A percentile compares a stretch with the other conserved stretches of the same genome.
These are phyloP conservation scores for Blastobotrys attinorum DNA, from an alignment of 805 yeast species.

Conservation along the genomic window DNA sequence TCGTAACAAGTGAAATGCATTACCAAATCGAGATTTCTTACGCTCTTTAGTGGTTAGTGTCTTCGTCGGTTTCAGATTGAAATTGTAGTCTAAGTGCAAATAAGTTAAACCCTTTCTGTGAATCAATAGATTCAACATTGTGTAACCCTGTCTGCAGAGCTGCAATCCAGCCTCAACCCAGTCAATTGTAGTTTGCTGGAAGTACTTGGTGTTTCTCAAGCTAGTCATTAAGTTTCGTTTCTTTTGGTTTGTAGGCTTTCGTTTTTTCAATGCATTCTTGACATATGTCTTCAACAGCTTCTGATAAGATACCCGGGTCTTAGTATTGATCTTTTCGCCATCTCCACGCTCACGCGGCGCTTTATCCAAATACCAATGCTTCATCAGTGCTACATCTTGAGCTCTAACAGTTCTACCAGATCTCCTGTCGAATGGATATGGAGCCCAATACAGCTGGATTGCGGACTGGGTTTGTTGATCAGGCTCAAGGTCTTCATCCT, in stretches of 20 bases:
- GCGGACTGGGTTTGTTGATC: conserved; percentile 45
- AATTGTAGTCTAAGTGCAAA: conserved; percentile 89
- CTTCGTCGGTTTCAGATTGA: conserved; percentile 92
- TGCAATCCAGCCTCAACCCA: conserved; percentile 99
- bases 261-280: conserved; percentile 56
- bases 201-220: conserved; percentile 72
- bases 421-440: conserved; percentile 74
- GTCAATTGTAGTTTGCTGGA: conserved; percentile 85
- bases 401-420: conserved; percentile 71
- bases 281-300: conserved; percentile 74
- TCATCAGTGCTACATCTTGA: conserved; percentile 80
- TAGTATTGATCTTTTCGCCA: conserved; percentile 36
- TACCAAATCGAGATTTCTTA: conserved; percentile 91
- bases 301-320: conserved; percentile 82
- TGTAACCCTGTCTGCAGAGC: conserved; percentile 86
- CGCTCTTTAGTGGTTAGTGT: conserved; percentile 95
- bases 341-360: conserved; percentile 42
- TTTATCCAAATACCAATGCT: conserved; percentile 71
- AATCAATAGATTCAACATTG: conserved; percentile 81
- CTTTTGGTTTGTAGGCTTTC: conserved; percentile 35
- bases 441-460: conserved; percentile 66
- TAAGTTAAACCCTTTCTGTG: conserved; percentile 89
- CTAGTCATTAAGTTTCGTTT: conserved; percentile 56
- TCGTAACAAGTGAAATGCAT: conserved; percentile 88
- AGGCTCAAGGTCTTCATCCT: conserved; percentile 37